These are phyloP conservation scores for Fusarium temperatum DNA, from an alignment of 2,329 filamentous ascomycete genomes.

Conservation along the genomic window DNA sequence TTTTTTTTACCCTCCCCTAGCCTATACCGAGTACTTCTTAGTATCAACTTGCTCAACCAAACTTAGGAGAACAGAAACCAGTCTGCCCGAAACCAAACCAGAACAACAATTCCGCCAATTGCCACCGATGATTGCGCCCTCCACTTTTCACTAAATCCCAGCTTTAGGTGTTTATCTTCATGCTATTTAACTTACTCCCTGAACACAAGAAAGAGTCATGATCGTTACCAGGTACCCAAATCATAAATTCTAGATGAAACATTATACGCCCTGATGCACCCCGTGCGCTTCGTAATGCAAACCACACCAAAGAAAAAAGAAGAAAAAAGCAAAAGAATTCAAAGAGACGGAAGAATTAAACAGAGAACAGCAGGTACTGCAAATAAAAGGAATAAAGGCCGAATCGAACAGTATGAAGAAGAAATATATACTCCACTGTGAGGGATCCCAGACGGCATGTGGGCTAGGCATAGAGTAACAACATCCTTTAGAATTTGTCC, in stretches of 20 bases:
- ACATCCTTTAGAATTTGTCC: background rate
- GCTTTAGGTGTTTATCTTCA: conserved; percentile 33
- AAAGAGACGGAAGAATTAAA: background rate
- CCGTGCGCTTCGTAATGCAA: conserved; percentile 3
- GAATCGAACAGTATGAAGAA: background rate
- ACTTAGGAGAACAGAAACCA: conserved; percentile 19
- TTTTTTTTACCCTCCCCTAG: background rate
- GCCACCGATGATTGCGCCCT: conserved; percentile 1
- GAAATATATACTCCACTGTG: background rate
- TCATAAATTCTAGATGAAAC: conserved; percentile 13
- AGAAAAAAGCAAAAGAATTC: background rate
- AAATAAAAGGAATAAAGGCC: background rate
- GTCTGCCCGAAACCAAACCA: conserved; percentile 19
- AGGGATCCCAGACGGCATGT: background rate
- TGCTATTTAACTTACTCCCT: conserved; percentile 12
- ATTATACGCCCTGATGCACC: conserved; percentile 29
- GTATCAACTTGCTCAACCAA: conserved; percentile 7
- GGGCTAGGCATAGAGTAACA: background rate
- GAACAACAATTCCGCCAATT: conserved; percentile 22
- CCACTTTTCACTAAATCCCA: conserved; percentile 23
- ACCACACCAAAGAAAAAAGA: background rate
- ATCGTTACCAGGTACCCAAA: conserved; percentile 24
- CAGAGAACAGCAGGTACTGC: background rate
- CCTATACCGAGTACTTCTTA: background rate
- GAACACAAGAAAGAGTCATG: conserved; percentile 28